Base-by-base conservation (phyloP, 2,329 filamentous ascomycete genomes). In the Periconia sp. region DNA sequence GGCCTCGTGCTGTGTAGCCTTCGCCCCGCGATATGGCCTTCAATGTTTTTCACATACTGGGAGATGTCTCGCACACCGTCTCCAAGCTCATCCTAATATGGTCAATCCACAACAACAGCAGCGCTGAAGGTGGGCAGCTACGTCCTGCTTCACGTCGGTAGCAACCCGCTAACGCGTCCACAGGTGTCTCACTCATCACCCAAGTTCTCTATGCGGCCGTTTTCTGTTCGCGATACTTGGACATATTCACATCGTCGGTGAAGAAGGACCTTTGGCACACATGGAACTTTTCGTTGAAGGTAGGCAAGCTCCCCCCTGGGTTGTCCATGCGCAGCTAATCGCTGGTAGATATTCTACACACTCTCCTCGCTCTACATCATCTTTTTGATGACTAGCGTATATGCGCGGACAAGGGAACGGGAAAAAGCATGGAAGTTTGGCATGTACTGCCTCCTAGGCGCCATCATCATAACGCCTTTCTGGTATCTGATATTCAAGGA, bases 381-480 rank as follows among this genome's bases (percentile, higher is more conserved):
- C 50, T 86, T 81, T 43, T 72, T 95, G 51, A 96, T 97, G 91
- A 87, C 90, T 69, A 87, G 85, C 72, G 76, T 91, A 16, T 96
- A 84, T 69, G 87, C 92, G 9, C 83, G 92, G 23, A 95, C 92
- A n/a, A 78, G 92, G 29, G 92, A 97, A 73, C 80, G 85, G 39
- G 92, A 97, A 74, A 83, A 90, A 59, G 88, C 91, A n/a, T 96
- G 92, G 92, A 95, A 92, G 73, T 77, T 96, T 53, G 89, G 89
- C 29, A 83, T 83, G 18, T 82, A 82, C 52, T 86, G 86, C 38
- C 71, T 92, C 2, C 78, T 73, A 10, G 86, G 81, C 4, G 85
- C 86, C 15, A 61, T 89, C 21, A 58, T 87, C 10, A 65, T 87
- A 21, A 86, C 89, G 8, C 90, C 91, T 0, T 79, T 95, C 51